A percentile compares a stretch with the other conserved stretches of the same genome.
Conservation (phyloP, 148 eudicot species). For the Dysphania ambrosioides region DNA sequence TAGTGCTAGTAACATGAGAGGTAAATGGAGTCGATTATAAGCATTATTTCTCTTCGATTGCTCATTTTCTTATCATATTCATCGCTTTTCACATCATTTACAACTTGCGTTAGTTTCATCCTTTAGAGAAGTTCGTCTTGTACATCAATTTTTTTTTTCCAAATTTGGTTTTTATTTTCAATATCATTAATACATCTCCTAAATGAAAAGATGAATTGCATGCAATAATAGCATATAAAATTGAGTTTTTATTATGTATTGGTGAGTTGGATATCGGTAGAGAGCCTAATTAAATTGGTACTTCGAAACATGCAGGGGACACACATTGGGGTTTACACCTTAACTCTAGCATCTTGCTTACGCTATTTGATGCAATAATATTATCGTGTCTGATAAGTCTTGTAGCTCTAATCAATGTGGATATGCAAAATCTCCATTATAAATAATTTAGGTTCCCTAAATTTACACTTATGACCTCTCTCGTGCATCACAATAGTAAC, state of each 20-base stretch:
- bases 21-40: too few relatives aligned
- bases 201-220: neutral
- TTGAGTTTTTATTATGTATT: neutral
- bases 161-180: too few relatives aligned
- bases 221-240: neutral
- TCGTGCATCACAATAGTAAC: too few relatives aligned
- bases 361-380: too few relatives aligned
- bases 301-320: neutral
- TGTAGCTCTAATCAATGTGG: neutral
- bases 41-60: too few relatives aligned
- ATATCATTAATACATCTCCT: too few relatives aligned
- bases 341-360: neutral
- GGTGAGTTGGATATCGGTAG: neutral
- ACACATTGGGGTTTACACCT: conserved; percentile 8
- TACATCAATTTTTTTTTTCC: neutral
- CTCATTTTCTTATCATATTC: neutral
- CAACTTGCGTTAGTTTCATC: neutral
- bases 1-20: too few relatives aligned
- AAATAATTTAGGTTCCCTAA: too few relatives aligned
- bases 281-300: neutral
- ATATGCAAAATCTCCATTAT: neutral
- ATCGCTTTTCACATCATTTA: neutral
- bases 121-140: neutral
- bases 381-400: neutral
- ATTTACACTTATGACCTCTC: too few relatives aligned